phyloP scores from a whole-genome alignment of 345 rosid species.

The Aethionema arabicum region DNA sequence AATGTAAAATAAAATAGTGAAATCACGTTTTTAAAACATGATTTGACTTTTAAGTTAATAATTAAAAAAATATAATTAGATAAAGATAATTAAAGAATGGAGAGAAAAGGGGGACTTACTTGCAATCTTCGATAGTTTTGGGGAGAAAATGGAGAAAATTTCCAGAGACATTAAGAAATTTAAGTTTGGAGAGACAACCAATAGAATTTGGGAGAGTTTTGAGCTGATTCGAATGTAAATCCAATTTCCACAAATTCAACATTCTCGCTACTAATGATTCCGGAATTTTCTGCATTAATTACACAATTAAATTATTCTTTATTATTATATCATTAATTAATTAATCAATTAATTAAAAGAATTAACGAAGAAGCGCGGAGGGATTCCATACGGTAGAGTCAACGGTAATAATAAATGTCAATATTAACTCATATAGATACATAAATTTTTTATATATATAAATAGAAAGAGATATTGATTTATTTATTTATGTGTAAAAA shows the following conservation, averaged over 20 bases:
- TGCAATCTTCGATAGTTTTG: slow-evolving; percentile 75
- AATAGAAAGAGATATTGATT: neutral
- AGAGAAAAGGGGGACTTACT: slow-evolving; percentile 53
- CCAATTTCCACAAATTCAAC: slow-evolving; percentile 64
- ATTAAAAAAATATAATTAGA: too few relatives aligned
- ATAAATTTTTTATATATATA: slow-evolving; percentile 13
- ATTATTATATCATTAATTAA: neutral
- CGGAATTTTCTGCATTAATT: slow-evolving; percentile 55
- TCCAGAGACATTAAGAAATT: slow-evolving; percentile 71
- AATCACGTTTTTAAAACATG: too few relatives aligned
- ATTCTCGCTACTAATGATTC: slow-evolving; percentile 81
- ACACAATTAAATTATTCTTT: neutral
- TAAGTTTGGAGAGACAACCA: slow-evolving; percentile 82
- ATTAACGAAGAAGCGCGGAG: neutral
- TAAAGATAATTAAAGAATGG: too few relatives aligned
- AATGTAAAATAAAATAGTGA: too few relatives aligned
- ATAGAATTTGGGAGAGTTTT: slow-evolving; percentile 72
- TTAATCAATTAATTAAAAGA: neutral
- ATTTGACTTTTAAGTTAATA: neutral
- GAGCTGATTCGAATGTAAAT: slow-evolving; percentile 78
- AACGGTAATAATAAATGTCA: slow-evolving; percentile 1
- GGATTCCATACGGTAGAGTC: slow-evolving; percentile 1
- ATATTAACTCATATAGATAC: too few relatives aligned
- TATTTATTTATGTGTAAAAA: neutral
- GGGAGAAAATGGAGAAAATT: slow-evolving; percentile 62